Base-by-base conservation (phyloP, 2,329 filamentous ascomycete species). In the Achaetomium macrosporum region DNA sequence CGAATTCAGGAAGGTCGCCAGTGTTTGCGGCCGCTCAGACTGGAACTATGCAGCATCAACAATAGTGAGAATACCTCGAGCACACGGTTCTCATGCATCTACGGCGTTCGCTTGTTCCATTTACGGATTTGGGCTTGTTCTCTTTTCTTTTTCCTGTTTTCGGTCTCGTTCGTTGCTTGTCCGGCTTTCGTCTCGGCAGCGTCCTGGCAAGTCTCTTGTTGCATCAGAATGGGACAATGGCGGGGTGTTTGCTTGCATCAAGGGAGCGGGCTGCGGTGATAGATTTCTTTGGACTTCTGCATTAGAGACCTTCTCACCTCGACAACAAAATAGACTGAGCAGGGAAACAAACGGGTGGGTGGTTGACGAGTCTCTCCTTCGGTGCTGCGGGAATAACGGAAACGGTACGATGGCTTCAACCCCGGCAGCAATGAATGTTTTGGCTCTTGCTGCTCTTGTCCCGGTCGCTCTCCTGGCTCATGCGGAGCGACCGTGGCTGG, bases 21-120 rank as follows among this genome's bases (percentile, higher is more conserved):
- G 69, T 67, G 55, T 71, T 71, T 53, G 64, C 70, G 56, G 67
- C 68, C 60, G 70, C 75, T 64, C 71, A 73, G 57, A 70, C 70
- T 59, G 70, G 71, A 57, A 64, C 20, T 70, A 55, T 64, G 63
- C 57, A 66, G 42, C 54, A 58, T 51, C 61, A 60, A 61, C 57
- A 59, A 56, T 43, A 53, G 50, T 37, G 40, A 30, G n/a, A 16
- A 15, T 13, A 13, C 12, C 19, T 47, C 44, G 33, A 44, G 44
- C 42, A 63, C 47, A 62, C 47, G 17, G 19, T 58, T 55, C 53
- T 46, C 59, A 53, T 61, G 62, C 64, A 64, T 63, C 54, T 49
- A 50, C 56, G 60, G 61, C 59, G 59, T 59, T 63, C 51, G 63
- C 59, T 58, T 57, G n/a, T 51, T 56, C 60, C 54, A 51, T 53